phyloP scores from a whole-genome alignment of 768 basidiomycete species.

The Leccinum subgranulosum region DNA sequence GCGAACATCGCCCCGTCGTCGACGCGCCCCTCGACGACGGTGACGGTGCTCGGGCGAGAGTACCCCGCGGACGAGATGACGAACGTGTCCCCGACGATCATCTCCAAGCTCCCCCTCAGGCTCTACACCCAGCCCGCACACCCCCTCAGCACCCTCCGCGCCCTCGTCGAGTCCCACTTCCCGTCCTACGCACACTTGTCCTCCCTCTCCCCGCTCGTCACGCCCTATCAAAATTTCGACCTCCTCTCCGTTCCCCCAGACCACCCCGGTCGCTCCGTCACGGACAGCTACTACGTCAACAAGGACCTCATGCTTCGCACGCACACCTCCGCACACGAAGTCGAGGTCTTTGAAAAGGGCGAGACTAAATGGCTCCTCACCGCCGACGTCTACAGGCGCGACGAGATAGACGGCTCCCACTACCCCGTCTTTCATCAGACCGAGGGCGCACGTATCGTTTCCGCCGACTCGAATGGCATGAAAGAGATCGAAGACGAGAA shows the following conservation, averaged over 20 bases:
- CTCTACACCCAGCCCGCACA: slow-evolving; percentile 78
- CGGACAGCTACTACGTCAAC: slow-evolving; percentile 97
- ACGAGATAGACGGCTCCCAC: slow-evolving; percentile 96
- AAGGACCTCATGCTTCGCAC: slow-evolving; percentile 88
- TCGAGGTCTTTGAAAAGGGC: slow-evolving; percentile 79
- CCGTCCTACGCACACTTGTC: slow-evolving; percentile 67
- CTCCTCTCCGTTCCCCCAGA: slow-evolving; percentile 91
- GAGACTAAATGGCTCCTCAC: slow-evolving; percentile 85
- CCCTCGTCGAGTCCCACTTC: slow-evolving; percentile 83
- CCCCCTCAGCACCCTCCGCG: slow-evolving; percentile 82
- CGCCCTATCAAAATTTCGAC: slow-evolving; percentile 92
- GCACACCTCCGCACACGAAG: slow-evolving; percentile 98
- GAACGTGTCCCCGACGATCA: slow-evolving; percentile 83
- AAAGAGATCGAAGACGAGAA: slow-evolving; percentile 72
- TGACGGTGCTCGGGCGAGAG: slow-evolving; percentile 58
- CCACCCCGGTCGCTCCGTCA: slow-evolving; percentile 87
- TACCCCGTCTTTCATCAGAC: slow-evolving; percentile 99
- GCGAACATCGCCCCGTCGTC: slow-evolving; percentile 6
- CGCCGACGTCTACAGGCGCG: slow-evolving; percentile 95
- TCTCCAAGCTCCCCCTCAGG: slow-evolving; percentile 71
- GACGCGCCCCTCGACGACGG: slow-evolving; percentile 13
- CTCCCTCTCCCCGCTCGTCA: slow-evolving; percentile 84
- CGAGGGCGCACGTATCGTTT: slow-evolving; percentile 87
- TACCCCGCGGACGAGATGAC: slow-evolving; percentile 78
- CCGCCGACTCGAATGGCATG: slow-evolving; percentile 53